Base-by-base conservation (phyloP, 2,329 filamentous ascomycete genomes). In the Rugonectria rugulosa region DNA sequence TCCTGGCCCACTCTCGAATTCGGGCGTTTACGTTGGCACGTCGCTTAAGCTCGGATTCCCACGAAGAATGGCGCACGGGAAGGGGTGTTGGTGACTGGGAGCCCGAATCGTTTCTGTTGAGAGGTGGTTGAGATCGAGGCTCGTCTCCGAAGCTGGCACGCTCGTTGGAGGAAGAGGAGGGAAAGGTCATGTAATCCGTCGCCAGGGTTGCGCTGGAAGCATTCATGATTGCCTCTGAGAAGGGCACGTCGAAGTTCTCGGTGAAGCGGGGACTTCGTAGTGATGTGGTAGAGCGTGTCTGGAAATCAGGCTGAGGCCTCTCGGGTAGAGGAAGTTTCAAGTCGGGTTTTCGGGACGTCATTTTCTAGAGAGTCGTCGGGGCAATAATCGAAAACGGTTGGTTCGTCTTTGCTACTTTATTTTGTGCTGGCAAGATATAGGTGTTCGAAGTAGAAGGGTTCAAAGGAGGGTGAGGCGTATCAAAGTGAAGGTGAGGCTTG, bases 221-320 rank as follows among this genome's bases (percentile, higher is more conserved):
- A 47, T 73, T 71, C 57, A 73, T 57, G 24, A 75, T 64, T 7
- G 67, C 68, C 57, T 71, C 68, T 29, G 70, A 75, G 57, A 75
- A 75, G 14, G 73, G 73, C 2, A 73, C 73, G 54, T 75, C 68
- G 53, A 75, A 75, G 50, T 75, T 71, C 58, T 75, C 73, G 56
- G 54, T 68, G 57, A 75, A 75, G 26, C 72, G 70, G 12, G 73
- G 73, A 43, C 66, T 71, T 47, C 65, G 63, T 43, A 66, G 52
- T 26, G 61, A 63, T 47, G 34, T 53, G 34, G 49, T 56, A 24
- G 62, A 55, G 48, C 49, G 62, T n/a, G n/a, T n/a, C 38, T 64
- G 63, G 50, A 59, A 36, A 6, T 67, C 63, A 47, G 43, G 43
- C n/a, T 56, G 60, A 19, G 63, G 63, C 41, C 57, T 61, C 19